A percentile compares a stretch with the other conserved stretches of the same genome.
These are phyloP conservation scores for Yarrowia divulgata DNA, from an alignment of 805 yeast species.

Conservation along the genomic window DNA sequence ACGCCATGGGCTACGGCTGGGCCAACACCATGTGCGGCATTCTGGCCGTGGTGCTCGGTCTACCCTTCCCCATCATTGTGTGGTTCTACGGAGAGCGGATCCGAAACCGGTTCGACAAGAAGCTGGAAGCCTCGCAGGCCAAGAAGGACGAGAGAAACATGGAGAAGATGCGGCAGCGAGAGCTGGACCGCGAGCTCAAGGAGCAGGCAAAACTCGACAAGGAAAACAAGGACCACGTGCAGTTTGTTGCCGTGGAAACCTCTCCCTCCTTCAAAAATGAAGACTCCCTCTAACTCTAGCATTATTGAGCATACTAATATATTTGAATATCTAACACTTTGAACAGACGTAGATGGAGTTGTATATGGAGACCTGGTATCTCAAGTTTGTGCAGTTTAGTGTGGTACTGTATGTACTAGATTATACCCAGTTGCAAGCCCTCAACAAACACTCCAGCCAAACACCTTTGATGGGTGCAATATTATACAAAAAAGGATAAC, in stretches of 20 bases:
- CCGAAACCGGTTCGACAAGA: conserved; percentile 64
- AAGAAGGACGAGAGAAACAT: conserved; percentile 55
- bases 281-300: conserved; percentile 21
- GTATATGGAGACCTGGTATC: too few species aligned
- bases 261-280: not conserved
- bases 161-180: conserved; percentile 45
- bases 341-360: too few species aligned
- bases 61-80: conserved; percentile 70
- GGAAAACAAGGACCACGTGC: conserved; percentile 8
- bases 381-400: too few species aligned
- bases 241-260: conserved; percentile 3
- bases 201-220: conserved; percentile 1
- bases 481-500: too few species aligned
- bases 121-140: conserved; percentile 58
- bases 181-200: conserved; percentile 21
- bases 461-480: too few species aligned
- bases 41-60: conserved; percentile 62
- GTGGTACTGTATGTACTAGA: too few species aligned
- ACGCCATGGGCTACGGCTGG: conserved; percentile 69
- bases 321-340: not conserved
- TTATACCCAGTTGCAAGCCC: too few species aligned
- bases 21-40: conserved; percentile 70
- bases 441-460: too few species aligned
- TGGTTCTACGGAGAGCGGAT: conserved; percentile 63
- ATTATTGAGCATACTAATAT: conserved; percentile 14